Conservation (phyloP, 495 filamentous ascomycete genomes). For the Xylaria acuta region DNA sequence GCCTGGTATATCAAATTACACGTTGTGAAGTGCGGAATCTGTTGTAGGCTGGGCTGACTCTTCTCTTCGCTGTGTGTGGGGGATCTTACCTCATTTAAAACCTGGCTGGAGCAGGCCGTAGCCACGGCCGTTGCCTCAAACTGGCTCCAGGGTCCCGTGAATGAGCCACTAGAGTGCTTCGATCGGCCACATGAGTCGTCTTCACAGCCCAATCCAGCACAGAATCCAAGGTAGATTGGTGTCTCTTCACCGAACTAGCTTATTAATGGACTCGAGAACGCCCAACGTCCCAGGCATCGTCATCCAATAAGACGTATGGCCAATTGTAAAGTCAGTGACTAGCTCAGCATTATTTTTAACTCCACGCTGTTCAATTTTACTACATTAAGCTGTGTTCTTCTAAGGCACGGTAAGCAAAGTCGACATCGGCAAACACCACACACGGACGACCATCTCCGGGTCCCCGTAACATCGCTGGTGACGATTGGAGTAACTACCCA, state of each 20-base stretch:
- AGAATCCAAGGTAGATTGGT: not conserved
- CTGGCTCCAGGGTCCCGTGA: not conserved
- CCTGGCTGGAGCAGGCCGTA: not conserved
- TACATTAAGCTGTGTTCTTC: not conserved
- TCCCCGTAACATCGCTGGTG: not conserved
- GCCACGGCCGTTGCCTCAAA: not conserved
- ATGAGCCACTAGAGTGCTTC: not conserved
- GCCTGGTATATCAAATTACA: slow-evolving; percentile 3
- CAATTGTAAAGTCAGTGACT: not conserved
- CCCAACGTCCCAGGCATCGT: not conserved
- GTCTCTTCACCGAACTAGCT: slow-evolving; percentile 9
- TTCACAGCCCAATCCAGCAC: not conserved
- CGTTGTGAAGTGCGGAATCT: not conserved
- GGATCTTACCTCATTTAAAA: slow-evolving; percentile 22
- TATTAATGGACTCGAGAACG: not conserved
- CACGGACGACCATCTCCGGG: not conserved
- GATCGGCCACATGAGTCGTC: not conserved
- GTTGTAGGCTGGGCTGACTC: slow-evolving; percentile 7
- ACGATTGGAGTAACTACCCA: not conserved
- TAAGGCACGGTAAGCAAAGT: not conserved
- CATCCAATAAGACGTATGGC: not conserved
- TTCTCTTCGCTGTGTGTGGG: slow-evolving; percentile 4
- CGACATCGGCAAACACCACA: not conserved
- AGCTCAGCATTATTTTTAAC: not conserved
- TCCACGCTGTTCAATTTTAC: not conserved